These are phyloP conservation scores for Candida pseudoviswanathii DNA, from an alignment of 1,139 yeast species.

Conservation along the genomic window DNA sequence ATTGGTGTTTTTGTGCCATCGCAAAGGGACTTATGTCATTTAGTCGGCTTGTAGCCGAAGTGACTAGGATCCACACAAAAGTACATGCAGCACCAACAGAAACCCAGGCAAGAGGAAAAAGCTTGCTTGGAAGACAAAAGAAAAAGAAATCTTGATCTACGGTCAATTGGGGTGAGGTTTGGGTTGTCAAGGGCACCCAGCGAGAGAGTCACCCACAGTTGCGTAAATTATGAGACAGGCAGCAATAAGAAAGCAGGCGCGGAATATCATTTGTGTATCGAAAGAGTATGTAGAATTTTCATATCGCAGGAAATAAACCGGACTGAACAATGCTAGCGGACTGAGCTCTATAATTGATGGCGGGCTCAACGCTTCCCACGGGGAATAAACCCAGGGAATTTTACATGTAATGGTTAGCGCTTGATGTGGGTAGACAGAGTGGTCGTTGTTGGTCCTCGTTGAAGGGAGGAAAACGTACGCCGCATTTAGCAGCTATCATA, in stretches of 20 bases:
- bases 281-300: neutral
- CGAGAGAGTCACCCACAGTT: neutral
- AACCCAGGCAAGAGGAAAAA: too few species aligned
- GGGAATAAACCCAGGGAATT: neutral
- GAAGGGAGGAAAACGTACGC: too few species aligned
- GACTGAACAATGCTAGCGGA: neutral
- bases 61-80: neutral
- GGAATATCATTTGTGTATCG: slow-evolving; percentile 3
- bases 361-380: neutral
- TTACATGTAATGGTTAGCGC: neutral
- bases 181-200: slow-evolving; percentile 2
- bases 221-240: neutral
- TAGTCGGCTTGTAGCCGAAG: neutral
- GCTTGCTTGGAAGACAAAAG: neutral
- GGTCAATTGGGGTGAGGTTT: neutral
- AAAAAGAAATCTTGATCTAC: slow-evolving; percentile 5
- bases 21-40: neutral
- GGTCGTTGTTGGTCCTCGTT: neutral
- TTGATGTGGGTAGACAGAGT: neutral
- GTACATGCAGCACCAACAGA: too few species aligned
- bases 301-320: too few species aligned
- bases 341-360: neutral
- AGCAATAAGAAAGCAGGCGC: neutral
- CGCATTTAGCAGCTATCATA: too few species aligned
- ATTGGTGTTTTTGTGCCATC: neutral